Evolutionary conservation across 1,139 yeast species (phyloP).

Genomic region (Candida mesenterica): DNA sequence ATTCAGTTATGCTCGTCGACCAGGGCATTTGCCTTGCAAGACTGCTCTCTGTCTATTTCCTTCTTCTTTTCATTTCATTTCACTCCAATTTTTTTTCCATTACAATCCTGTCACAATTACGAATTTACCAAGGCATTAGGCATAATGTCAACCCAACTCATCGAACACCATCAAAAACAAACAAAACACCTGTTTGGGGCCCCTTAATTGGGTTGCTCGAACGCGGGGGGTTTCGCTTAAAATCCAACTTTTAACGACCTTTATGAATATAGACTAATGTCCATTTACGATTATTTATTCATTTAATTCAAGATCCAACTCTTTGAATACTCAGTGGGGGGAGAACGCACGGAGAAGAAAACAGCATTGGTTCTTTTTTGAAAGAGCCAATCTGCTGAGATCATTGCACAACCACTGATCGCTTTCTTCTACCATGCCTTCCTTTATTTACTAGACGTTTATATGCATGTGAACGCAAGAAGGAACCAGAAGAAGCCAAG

Average conservation of each 20-base stretch:
- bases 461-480: constrained; percentile 1
- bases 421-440: neutral
- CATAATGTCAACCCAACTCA: constrained; percentile 4
- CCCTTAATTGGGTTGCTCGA: constrained; percentile 11
- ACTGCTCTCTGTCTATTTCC: constrained; percentile 2
- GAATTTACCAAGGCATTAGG: neutral
- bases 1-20: neutral
- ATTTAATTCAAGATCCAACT: constrained; percentile 35
- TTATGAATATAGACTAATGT: constrained; percentile 18
- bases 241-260: constrained; percentile 42
- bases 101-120: constrained; percentile 4
- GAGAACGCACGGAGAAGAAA: constrained; percentile 1
- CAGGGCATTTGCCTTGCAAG: too few species aligned
- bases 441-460: constrained; percentile 5
- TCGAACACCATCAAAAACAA: constrained; percentile 3
- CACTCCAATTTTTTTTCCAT: neutral
- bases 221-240: constrained; percentile 23
- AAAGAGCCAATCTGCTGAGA: constrained; percentile 1
- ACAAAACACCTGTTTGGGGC: constrained; percentile 7
- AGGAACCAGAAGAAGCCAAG: neutral
- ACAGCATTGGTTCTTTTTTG: neutral
- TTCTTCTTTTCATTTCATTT: constrained; percentile 1
- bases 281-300: constrained; percentile 15
- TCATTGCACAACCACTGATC: constrained; percentile 1
- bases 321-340: constrained; percentile 18